These are phyloP conservation scores for Starmera stellimalicola DNA, from an alignment of 1,139 yeast genomes.

Conservation along the genomic window DNA sequence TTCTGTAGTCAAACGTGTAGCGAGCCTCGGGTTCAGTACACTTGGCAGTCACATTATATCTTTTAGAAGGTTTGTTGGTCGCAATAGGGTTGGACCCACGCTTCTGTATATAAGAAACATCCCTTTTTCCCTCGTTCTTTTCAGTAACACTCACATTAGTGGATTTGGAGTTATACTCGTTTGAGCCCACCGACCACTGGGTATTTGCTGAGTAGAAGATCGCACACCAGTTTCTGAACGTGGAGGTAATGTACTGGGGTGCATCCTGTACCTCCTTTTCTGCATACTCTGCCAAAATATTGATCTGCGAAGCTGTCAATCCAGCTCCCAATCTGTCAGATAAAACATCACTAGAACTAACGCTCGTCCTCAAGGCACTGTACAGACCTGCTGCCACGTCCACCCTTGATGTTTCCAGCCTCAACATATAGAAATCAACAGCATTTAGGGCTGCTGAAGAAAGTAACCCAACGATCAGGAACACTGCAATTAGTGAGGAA, in stretches of 20 bases:
- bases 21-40: not conserved
- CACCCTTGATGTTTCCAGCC: slow-evolving; percentile 39
- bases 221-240: slow-evolving; percentile 36
- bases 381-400: slow-evolving; percentile 46
- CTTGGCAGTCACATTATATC: not conserved
- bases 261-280: slow-evolving; percentile 37
- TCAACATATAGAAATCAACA: too few relatives aligned
- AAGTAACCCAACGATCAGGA: slow-evolving; percentile 22
- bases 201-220: slow-evolving; percentile 21
- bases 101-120: too few relatives aligned
- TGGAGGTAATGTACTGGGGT: slow-evolving; percentile 39
- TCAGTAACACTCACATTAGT: too few relatives aligned
- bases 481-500: slow-evolving; percentile 5
- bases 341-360: slow-evolving; percentile 14
- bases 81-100: too few relatives aligned
- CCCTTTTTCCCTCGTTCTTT: not conserved
- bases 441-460: slow-evolving; percentile 25
- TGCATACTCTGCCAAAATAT: slow-evolving; percentile 37
- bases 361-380: slow-evolving; percentile 30
- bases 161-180: not conserved
- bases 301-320: slow-evolving; percentile 43
- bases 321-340: slow-evolving; percentile 28
- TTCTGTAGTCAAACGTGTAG: slow-evolving; percentile 37
- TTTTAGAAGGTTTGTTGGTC: not conserved
- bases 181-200: not conserved